Evolutionary conservation across 805 yeast species (phyloP), one percentile per base, ranked within the genome.

Genomic region (Wickerhamiella occidentalis): DNA sequence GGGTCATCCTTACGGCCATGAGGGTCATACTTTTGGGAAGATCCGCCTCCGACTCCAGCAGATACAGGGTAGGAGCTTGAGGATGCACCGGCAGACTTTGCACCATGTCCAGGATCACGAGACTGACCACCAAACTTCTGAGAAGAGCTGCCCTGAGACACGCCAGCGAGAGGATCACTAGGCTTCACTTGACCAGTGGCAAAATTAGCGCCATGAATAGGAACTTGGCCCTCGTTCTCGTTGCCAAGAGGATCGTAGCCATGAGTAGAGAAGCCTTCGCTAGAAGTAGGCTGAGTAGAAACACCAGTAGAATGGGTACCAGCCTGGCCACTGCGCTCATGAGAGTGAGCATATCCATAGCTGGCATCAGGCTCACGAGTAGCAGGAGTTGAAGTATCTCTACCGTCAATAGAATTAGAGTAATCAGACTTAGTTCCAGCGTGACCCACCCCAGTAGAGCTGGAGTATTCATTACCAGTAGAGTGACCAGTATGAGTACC

Each of bases 1-100:
- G 47, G 37, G 18, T 44, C 45, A 45, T 28, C 35, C 17, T 40
- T 18, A 7, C 30, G 18, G n/a, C 42, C 42, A 38, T 38, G 54
- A 43, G 30, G 49, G 30, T 40, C 33, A 13, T 40, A 25, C 26
- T 17, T 23, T 8, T 18, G 18, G 5, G 11, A 12, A 19, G 13
- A 13, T 17, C 6, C 12, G 15, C 29, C 29, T 7, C 8, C 33
- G 12, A 23, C 23, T 3, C 15, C 38, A 6, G 19, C 19, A 15
- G 38, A 33, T 9, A 33, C 38, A 17, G 38, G 38, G 26, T 23
- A 23, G 5, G 26, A 23, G 26, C 26, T 23, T 6, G 26, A 23
- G 26, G 26, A 23, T 23, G 26, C 8, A 11, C n/a, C 33, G 11
- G 33, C n/a, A 29, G n/a, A 13, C n/a, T 6, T 29, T 5, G 7